Conservation (phyloP, 148 eudicot genomes). For the Chenopodium berlandieri region DNA sequence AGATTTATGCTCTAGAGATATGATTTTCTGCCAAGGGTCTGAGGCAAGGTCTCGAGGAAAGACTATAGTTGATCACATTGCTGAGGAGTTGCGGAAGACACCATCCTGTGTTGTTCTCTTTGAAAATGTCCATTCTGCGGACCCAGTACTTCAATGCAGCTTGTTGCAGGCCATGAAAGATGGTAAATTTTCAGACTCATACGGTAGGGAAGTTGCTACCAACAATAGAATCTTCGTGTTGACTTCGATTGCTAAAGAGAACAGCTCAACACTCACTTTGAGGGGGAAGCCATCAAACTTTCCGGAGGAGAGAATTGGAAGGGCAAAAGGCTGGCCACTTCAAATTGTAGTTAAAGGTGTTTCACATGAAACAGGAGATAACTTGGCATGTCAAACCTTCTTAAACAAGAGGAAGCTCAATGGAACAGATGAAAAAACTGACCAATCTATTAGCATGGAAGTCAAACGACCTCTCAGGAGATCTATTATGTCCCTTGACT, state of each 20-base stretch:
- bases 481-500: conserved; percentile 44
- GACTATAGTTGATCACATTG: conserved; percentile 59
- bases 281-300: conserved; percentile 23
- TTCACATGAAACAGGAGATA: conserved; percentile 9
- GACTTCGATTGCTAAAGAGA: conserved; percentile 30
- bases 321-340: conserved; percentile 45
- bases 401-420: conserved; percentile 60
- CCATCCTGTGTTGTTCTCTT: conserved; percentile 62
- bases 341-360: conserved; percentile 44
- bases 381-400: conserved; percentile 22
- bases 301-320: conserved; percentile 51
- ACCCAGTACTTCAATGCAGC: conserved; percentile 50
- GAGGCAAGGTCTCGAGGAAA: conserved; percentile 48
- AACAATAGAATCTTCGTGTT: conserved; percentile 46
- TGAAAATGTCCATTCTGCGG: conserved; percentile 61
- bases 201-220: conserved; percentile 62
- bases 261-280: conserved; percentile 19
- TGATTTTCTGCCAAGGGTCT: conserved; percentile 10
- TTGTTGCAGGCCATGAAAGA: conserved; percentile 55
- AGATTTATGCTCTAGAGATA: conserved; percentile 40
- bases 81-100: conserved; percentile 51
- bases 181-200: conserved; percentile 63
- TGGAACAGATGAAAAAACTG: conserved; percentile 21
- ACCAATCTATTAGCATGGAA: background rate
- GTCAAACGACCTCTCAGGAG: conserved; percentile 44